Base-by-base conservation (phyloP, 805 yeast genomes). In the Candida manassasensis region DNA sequence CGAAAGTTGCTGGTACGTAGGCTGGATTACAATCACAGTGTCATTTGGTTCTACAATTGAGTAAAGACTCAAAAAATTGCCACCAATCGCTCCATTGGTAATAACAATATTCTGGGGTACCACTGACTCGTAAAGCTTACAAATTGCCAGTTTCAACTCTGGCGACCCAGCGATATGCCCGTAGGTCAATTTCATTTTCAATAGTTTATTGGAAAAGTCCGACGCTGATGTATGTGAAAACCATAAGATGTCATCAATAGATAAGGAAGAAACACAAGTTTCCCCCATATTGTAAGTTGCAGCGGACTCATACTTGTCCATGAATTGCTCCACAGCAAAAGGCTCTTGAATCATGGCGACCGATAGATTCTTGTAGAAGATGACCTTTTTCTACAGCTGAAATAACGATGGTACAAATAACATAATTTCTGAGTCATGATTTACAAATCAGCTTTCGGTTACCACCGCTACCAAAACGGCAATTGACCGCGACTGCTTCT, bases 11-110 rank as follows among this genome's bases (percentile, higher is more conserved):
- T 70, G 73, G 52, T 75, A 75, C 1, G 67, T 60, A 10, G 80
- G 80, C 36, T 63, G 64, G 5, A 69, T 64, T 13, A 67, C 71
- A 29, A 73, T 58, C 4, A 69, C 70, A 39, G 68, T 75, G 40
- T 72, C 79, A 4, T 61, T 69, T 4, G 61, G 56, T 22, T 66
- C 64, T 5, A 67, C 64, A 4, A 75, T 39, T 0, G 73, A 50
- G 40, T 72, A 73, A 38, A 68, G 60, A 2, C 62, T 41, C 18
- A 73, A 53, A 45, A 71, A 75, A 43, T 75, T 75, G 21, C 73
- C 79, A 6, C 73, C 79, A 50, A 75, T 75, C 3, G 77, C 78
- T 17, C 80, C 80, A 45, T 72, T 71, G 16, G 77, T 70, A 19
- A 73, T 49, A 14, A 74, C 59, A 17, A 75, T 64, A 37, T 74